A percentile compares a stretch with the other conserved stretches of the same genome.
These are phyloP conservation scores for Eucalyptus regnans DNA, from an alignment of 345 rosid species.

Conservation along the genomic window DNA sequence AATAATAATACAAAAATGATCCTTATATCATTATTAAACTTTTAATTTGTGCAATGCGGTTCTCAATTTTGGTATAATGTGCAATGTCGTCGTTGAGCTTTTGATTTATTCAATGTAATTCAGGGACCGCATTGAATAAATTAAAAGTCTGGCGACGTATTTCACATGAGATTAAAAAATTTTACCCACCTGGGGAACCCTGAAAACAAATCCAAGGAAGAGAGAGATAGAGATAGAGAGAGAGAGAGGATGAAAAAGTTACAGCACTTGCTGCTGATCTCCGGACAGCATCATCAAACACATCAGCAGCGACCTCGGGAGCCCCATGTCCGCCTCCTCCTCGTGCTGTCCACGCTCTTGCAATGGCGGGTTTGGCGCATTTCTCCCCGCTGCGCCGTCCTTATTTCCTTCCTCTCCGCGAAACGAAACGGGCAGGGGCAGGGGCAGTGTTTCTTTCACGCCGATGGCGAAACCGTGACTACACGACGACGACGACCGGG, in stretches of 20 bases:
- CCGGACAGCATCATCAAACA: background rate
- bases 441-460: background rate
- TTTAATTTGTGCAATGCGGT: accelerated
- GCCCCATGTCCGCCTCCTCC: background rate
- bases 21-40: accelerated
- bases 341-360: background rate
- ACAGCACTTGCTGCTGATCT: background rate
- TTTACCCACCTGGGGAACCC: background rate
- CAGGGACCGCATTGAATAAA: accelerated
- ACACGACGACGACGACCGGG: background rate
- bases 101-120: background rate
- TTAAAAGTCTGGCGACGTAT: accelerated
- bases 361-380: background rate
- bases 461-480: background rate
- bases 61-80: accelerated
- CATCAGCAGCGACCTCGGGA: background rate
- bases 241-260: background rate
- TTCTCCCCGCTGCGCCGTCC: background rate
- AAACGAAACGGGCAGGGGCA: background rate
- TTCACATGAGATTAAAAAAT: accelerated
- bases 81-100: accelerated
- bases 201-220: background rate
- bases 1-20: background rate
- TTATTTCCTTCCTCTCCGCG: background rate
- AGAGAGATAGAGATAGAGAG: background rate